phyloP scores from a whole-genome alignment of 352 stramenopile genomes.

The Pythium plurisporium region DNA sequence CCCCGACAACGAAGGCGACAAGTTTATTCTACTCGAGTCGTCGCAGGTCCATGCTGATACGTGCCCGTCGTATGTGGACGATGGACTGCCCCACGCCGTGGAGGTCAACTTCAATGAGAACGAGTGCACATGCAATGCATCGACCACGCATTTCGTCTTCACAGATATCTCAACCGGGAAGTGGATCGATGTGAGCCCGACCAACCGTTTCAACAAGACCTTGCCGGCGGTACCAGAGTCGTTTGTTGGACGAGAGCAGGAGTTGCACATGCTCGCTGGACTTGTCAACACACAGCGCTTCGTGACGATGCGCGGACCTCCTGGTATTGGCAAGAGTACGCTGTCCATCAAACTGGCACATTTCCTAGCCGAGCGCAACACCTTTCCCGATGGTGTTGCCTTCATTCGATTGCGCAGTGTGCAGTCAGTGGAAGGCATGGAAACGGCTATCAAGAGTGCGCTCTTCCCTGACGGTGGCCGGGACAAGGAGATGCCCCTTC shows the following conservation, averaged over 20 bases:
- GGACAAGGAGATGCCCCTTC: constrained; percentile 60
- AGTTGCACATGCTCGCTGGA: constrained; percentile 63
- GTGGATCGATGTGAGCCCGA: constrained; percentile 68
- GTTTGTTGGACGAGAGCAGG: constrained; percentile 71
- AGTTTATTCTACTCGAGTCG: constrained; percentile 74
- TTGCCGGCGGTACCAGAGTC: constrained; percentile 58
- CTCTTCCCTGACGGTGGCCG: constrained; percentile 57
- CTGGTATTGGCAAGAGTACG: constrained; percentile 76
- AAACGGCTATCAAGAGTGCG: constrained; percentile 65
- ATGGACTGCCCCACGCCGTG: constrained; percentile 29
- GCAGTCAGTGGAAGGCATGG: constrained; percentile 64
- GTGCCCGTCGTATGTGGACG: constrained; percentile 35
- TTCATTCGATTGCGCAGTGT: constrained; percentile 69
- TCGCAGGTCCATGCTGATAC: constrained; percentile 52
- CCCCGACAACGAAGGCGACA: constrained; percentile 56
- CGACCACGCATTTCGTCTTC: constrained; percentile 58
- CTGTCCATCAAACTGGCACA: constrained; percentile 67
- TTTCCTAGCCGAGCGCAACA: constrained; percentile 67
- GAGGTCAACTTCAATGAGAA: constrained; percentile 48
- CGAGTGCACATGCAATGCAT: constrained; percentile 49
- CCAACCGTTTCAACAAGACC: constrained; percentile 67
- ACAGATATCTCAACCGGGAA: constrained; percentile 67
- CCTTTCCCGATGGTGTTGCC: constrained; percentile 67
- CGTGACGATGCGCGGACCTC: constrained; percentile 66
- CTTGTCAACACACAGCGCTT: constrained; percentile 56